These are phyloP conservation scores for Aspergillus avenaceus DNA, from an alignment of 495 filamentous ascomycete species.

Conservation along the genomic window DNA sequence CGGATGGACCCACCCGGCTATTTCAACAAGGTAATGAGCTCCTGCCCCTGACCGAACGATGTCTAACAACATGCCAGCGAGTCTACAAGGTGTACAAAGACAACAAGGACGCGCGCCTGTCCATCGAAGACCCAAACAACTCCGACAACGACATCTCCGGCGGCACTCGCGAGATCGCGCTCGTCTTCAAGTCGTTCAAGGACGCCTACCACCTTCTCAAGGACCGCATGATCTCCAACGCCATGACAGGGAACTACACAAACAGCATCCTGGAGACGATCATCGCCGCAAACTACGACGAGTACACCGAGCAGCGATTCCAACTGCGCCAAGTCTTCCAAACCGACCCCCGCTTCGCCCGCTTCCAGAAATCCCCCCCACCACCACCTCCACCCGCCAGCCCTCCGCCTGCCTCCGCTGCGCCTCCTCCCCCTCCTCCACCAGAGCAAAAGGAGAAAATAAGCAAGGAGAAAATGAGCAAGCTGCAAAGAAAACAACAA, in stretches of 20 bases:
- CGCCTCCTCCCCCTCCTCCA: constrained; percentile 11
- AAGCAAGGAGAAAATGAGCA: constrained; percentile 22
- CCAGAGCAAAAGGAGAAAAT: constrained; percentile 2
- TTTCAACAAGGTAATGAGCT: constrained; percentile 63
- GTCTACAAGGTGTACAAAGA: constrained; percentile 17
- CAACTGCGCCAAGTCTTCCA: constrained; percentile 46
- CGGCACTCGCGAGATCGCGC: constrained; percentile 60
- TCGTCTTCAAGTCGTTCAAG: constrained; percentile 61
- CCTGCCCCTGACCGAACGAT: too few species aligned
- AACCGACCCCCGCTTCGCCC: constrained; percentile 32
- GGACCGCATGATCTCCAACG: constrained; percentile 49
- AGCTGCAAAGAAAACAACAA: constrained; percentile 19
- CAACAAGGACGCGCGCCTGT: constrained; percentile 52
- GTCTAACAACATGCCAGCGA: constrained; percentile 12
- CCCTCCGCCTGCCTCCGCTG: constrained; percentile 16
- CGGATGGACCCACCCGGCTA: constrained; percentile 66
- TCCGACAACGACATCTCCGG: constrained; percentile 79
- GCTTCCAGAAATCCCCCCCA: constrained; percentile 23
- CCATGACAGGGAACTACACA: constrained; percentile 16
- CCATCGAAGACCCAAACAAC: constrained; percentile 87
- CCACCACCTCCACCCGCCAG: constrained; percentile 27
- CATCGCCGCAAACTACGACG: constrained; percentile 67
- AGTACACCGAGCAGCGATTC: constrained; percentile 60
- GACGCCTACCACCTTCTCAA: constrained; percentile 55
- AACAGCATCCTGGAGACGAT: constrained; percentile 61